A percentile compares a stretch with the other conserved stretches of the same genome.
Conservation (phyloP, 2,329 filamentous ascomycete genomes). For the Plectosphaerella sp. region DNA sequence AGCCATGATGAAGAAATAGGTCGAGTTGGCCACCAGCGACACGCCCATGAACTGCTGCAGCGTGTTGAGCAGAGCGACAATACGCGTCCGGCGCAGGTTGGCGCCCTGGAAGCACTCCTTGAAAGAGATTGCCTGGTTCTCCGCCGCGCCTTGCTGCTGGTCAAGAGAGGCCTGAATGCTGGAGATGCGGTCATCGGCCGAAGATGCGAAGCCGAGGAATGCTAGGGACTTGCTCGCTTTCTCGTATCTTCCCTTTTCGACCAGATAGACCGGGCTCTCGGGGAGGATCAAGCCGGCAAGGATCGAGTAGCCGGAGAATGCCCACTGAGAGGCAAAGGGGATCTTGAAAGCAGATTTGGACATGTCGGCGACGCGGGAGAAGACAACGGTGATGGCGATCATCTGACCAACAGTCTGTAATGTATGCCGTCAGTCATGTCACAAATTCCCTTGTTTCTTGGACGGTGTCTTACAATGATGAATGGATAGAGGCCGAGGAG, state of each 20-base stretch:
- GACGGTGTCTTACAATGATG: not conserved
- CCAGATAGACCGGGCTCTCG: constrained; percentile 3
- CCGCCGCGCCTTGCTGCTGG: not conserved
- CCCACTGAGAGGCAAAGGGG: constrained; percentile 6
- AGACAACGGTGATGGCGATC: not conserved
- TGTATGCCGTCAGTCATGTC: no score
- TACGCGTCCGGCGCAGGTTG: not conserved
- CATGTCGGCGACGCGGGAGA: not conserved
- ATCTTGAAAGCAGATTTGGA: not conserved
- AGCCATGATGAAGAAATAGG: not conserved
- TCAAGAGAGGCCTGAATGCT: not conserved
- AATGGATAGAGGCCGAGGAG: not conserved
- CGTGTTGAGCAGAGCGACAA: not conserved
- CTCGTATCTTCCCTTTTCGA: not conserved
- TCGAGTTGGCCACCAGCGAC: not conserved
- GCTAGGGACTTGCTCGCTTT: not conserved
- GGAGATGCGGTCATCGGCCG: not conserved
- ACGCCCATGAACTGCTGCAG: not conserved
- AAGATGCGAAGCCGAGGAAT: not conserved
- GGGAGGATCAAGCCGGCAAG: not conserved
- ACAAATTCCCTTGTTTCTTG: no score
- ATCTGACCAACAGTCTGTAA: not conserved
- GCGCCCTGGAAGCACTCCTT: constrained; percentile 3
- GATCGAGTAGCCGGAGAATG: not conserved
- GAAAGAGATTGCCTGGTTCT: not conserved